A percentile compares a stretch with the other conserved stretches of the same genome.
Conservation (phyloP, 108 stramenopile species). For the Cyclotella baltica region DNA sequence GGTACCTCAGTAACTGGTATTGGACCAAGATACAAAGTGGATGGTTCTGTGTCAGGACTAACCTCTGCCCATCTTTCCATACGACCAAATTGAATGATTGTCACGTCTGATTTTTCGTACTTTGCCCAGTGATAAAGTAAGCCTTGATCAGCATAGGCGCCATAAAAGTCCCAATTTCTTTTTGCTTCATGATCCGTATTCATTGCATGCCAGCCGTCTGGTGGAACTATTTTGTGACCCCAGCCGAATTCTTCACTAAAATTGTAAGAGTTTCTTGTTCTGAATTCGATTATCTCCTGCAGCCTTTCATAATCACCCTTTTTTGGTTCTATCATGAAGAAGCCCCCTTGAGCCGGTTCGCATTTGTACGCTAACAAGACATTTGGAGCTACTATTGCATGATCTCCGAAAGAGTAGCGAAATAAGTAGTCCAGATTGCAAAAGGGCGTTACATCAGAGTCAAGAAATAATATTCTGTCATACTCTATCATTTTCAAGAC, state of each 20-base stretch:
- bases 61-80: conserved; percentile 7
- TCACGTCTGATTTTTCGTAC: conserved; percentile 50
- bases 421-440: conserved; percentile 73
- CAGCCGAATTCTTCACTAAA: conserved; percentile 41
- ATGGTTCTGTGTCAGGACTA: not conserved
- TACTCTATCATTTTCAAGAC: conserved; percentile 71
- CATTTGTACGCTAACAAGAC: conserved; percentile 44
- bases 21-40: conserved; percentile 14
- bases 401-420: conserved; percentile 39
- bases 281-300: conserved; percentile 16
- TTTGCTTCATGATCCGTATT: not conserved
- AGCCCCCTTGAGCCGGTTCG: conserved; percentile 57
- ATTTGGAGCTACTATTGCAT: conserved; percentile 49
- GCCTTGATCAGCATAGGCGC: conserved; percentile 62
- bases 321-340: conserved; percentile 65
- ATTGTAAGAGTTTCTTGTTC: not conserved
- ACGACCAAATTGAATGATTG: conserved; percentile 25
- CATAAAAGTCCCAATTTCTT: conserved; percentile 59
- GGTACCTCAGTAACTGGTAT: not conserved
- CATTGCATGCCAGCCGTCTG: conserved; percentile 27
- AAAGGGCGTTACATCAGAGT: conserved; percentile 73
- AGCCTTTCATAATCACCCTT: conserved; percentile 36
- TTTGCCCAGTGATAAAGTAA: conserved; percentile 59
- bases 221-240: conserved; percentile 34
- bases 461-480: conserved; percentile 69